Evolutionary conservation across 108 stramenopile genomes (phyloP), one percentile per base, ranked within the genome.

Genomic region (Nitzschia putrida): DNA sequence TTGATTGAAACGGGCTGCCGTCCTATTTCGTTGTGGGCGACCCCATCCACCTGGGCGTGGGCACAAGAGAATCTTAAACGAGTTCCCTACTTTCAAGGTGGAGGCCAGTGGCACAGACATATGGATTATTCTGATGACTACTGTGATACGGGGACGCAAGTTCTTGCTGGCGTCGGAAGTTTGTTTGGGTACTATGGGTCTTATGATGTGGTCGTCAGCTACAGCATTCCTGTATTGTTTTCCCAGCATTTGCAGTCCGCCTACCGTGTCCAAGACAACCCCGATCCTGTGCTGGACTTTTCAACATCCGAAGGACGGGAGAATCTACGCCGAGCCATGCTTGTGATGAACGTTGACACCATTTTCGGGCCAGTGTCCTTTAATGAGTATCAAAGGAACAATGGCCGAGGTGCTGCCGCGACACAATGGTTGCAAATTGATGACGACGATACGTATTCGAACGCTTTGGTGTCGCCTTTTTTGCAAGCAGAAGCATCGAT

Each of bases 341-440:
- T 57, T 50, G 51, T 74, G 7, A 59, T 84, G 13, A 73, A 76
- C 0, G 69, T 54, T 0, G 71, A 84, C 6, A 84, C 86, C 11
- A 76, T 87, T 25, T 87, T 83, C 61, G 86, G 86, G 2, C 81
- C 77, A n/a, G 66, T 84, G 11, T 42, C 54, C 1, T 80, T 87
- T 24, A 52, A 83, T 53, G 63, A 69, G 38, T 54, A 74, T 57
- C 78, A 77, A 40, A 65, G 80, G 22, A 87, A 87, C 38, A 58
- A 44, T 44, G 86, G 86, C 8, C 81, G 86, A 40, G 81, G 53
- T 25, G 69, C 83, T 1, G 86, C 86, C 20, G 79, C 71, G 21
- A 82, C 68, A 7, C 86, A 87, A 71, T 80, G 83, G 78, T 59
- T 82, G 14, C 68, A 66, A 64, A 43, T 12, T 24, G 50, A 29